Conservation (phyloP, 768 basidiomycete species). For the Mrakia blollopis region DNA sequence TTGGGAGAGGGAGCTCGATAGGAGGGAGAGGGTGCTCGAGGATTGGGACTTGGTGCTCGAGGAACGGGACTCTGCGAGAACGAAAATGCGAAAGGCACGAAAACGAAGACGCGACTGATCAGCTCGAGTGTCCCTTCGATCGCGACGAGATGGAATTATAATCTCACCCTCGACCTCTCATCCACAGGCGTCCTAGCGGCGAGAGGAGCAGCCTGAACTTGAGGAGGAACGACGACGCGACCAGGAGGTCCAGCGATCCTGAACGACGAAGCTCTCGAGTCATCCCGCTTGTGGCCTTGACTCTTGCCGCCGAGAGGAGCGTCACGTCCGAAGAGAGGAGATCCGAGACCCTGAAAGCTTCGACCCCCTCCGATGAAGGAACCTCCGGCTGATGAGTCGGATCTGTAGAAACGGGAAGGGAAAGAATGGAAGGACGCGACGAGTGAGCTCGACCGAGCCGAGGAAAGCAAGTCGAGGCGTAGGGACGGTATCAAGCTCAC, state of each 20-base stretch:
- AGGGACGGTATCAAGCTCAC: not conserved
- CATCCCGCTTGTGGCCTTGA: not conserved
- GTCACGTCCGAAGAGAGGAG: constrained; percentile 6
- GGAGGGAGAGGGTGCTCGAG: not conserved
- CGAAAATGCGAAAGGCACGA: no score
- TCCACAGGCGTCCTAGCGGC: not conserved
- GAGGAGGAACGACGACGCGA: not conserved
- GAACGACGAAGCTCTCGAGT: not conserved
- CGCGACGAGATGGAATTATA: not conserved
- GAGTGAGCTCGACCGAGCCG: not conserved
- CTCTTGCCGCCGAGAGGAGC: not conserved
- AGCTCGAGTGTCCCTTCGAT: not conserved
- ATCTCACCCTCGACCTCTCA: constrained; percentile 4
- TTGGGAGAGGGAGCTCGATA: not conserved
- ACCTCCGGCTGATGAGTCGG: not conserved
- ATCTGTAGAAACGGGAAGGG: not conserved
- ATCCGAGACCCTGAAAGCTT: not conserved
- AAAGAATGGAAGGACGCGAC: not conserved
- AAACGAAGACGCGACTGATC: not conserved
- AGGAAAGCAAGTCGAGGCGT: not conserved
- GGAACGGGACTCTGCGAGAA: not conserved
- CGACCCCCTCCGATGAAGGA: not conserved
- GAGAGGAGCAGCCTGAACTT: not conserved
- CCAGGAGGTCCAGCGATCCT: not conserved
- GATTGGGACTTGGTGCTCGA: not conserved